These are phyloP conservation scores for Polyporus arcularius DNA, from an alignment of 768 basidiomycete species.

Conservation along the genomic window DNA sequence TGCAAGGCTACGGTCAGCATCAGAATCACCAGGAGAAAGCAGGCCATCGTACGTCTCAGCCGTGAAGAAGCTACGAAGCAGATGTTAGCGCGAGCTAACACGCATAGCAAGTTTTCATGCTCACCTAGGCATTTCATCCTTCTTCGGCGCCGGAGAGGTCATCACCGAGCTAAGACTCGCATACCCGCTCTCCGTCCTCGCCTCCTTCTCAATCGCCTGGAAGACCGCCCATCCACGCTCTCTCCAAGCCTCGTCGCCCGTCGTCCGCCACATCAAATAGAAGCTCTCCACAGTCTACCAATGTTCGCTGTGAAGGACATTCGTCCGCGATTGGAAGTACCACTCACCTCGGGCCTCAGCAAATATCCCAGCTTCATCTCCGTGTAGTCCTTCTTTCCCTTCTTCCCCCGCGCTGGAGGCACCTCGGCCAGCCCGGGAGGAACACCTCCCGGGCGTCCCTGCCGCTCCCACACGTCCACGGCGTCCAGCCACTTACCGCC, in stretches of 20 bases:
- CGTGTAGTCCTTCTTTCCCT: constrained; percentile 49
- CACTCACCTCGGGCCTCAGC: constrained; percentile 73
- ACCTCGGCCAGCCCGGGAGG: constrained; percentile 56
- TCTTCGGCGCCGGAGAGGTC: constrained; percentile 37
- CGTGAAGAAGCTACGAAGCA: constrained; percentile 44
- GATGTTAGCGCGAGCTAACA: neutral
- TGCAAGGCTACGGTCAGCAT: constrained; percentile 26
- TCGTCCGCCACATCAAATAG: constrained; percentile 71
- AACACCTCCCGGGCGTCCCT: constrained; percentile 32
- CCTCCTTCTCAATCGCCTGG: constrained; percentile 61
- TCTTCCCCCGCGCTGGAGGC: constrained; percentile 29
- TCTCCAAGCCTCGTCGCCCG: constrained; percentile 69
- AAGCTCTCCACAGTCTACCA: constrained; percentile 77
- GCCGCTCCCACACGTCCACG: constrained; percentile 46
- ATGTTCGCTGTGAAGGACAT: too few relatives aligned
- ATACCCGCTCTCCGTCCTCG: constrained; percentile 62
- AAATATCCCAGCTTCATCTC: constrained; percentile 51
- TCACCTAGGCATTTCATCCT: constrained; percentile 73
- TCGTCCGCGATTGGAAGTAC: too few relatives aligned
- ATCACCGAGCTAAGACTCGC: constrained; percentile 57
- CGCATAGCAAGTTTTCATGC: constrained; percentile 12
- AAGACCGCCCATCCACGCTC: constrained; percentile 74
- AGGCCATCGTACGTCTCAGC: constrained; percentile 46
- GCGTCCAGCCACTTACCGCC: constrained; percentile 35
- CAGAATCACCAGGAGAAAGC: neutral